Conservation (phyloP, 106 monocot genomes). For the Agapanthus africanus region DNA sequence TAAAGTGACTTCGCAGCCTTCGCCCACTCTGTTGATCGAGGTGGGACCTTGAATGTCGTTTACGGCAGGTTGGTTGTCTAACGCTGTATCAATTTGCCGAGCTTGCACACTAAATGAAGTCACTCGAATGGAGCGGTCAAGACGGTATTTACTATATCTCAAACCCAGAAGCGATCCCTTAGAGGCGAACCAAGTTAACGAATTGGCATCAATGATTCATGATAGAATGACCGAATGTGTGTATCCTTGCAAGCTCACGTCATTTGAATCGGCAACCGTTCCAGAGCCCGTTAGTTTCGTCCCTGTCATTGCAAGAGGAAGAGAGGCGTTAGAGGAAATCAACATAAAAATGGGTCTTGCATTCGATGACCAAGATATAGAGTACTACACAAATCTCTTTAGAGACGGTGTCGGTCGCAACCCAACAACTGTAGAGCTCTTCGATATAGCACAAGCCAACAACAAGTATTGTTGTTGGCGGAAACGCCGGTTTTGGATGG, state of each 20-base stretch:
- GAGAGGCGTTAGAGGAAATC: conserved; percentile 70
- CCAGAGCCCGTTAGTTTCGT: conserved; percentile 60
- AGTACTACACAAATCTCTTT: conserved; percentile 80
- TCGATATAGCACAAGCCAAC: conserved; percentile 96
- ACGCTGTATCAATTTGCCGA: conserved; percentile 84
- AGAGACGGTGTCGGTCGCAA: conserved; percentile 84
- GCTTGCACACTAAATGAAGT: conserved; percentile 65
- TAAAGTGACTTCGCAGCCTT: conserved; percentile 30
- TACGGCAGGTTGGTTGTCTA: conserved; percentile 85
- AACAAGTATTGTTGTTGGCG: too few species aligned
- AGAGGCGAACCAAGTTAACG: conserved; percentile 37
- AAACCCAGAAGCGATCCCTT: conserved; percentile 38
- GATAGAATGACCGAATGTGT: conserved; percentile 98
- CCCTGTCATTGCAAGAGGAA: conserved; percentile 78
- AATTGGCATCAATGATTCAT: conserved; percentile 81
- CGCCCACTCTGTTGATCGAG: conserved; percentile 52
- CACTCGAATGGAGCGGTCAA: conserved; percentile 73
- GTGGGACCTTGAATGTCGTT: conserved; percentile 93
- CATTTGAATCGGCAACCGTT: conserved; percentile 38
- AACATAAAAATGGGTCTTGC: conserved; percentile 88
- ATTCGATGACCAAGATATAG: conserved; percentile 91
- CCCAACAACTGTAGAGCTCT: conserved; percentile 91
- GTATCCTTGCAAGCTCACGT: conserved; percentile 55
- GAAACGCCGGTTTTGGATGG: too few species aligned
- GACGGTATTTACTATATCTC: conserved; percentile 60